Base-by-base conservation (phyloP, 805 yeast species). In the Hanseniaspora occidentalis region DNA sequence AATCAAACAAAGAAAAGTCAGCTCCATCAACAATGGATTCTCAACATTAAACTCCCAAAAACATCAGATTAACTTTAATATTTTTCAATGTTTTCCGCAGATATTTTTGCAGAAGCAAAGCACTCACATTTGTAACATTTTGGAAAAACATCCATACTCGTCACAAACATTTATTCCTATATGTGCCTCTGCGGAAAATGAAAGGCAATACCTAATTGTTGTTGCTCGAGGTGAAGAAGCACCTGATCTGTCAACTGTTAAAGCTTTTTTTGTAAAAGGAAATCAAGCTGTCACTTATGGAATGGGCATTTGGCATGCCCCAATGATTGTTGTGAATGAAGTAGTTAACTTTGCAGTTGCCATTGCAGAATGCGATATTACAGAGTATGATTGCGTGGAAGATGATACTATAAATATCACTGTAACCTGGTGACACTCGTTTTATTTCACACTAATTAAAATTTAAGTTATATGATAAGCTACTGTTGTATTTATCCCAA, bases 111-210 rank as follows among this genome's bases (percentile, higher is more conserved):
- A 20, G 13, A 31, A 14, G 44, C 43, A 20, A 40, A 41, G 29
- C 1, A 81, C 80, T 51, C 51, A 57, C 1, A 61, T 81, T 7
- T 42, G 44, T 14, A 79, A 71, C 47, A 95, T 88, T 1, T 67
- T 88, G 20, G 97, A 88, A 56, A 71, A 95, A 58, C 97, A 88
- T 57, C 96, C 96, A 8, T 81, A 60, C 53, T 71, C 88, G 11
- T 79, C 95, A 0, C 97, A 88, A 59, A 81, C 95, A 0, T 88
- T 88, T 55, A 50, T 84, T n/a, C 96, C 97, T 5, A 72, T 89
- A 83, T 96, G 96, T 4, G 69, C 79, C 84, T 86, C 35, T 63
- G 75, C 47, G 49, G 60, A 65, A 17, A 48, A 58, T 2, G 64
- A 66, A 26, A 51, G 57, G 9, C 79, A 84, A 1, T 89, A 77